phyloP scores from a whole-genome alignment of 257 asterid genomes.

The Phtheirospermum japonicum region DNA sequence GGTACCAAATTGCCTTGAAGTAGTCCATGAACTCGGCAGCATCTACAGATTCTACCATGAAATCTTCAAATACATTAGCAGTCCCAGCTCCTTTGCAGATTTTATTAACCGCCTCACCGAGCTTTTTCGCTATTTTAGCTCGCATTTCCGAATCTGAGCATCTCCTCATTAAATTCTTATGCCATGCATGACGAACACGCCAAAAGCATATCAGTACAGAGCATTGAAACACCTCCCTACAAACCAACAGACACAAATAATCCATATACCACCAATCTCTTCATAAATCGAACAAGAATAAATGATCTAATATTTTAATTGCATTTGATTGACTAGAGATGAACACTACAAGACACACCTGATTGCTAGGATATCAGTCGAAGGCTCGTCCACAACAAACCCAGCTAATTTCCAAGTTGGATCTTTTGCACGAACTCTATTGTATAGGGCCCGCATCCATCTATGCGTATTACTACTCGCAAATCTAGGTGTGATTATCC shows the following conservation, averaged over 20 bases:
- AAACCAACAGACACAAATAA: slow-evolving; percentile 21
- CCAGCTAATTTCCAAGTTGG: slow-evolving; percentile 98
- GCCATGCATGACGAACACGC: slow-evolving; percentile 97
- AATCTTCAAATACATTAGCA: slow-evolving; percentile 45
- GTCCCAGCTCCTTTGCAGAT: slow-evolving; percentile 57
- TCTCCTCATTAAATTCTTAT: slow-evolving; percentile 65
- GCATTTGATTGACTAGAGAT: neutral
- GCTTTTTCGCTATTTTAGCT: slow-evolving; percentile 52
- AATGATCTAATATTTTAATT: neutral
- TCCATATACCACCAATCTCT: slow-evolving; percentile 27
- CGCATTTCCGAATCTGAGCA: slow-evolving; percentile 55
- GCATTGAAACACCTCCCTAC: slow-evolving; percentile 85
- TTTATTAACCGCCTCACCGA: slow-evolving; percentile 49
- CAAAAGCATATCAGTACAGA: slow-evolving; percentile 85
- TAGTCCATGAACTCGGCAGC: slow-evolving; percentile 76
- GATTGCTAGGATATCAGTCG: slow-evolving; percentile 61
- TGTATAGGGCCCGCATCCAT: slow-evolving; percentile 92
- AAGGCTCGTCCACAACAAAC: slow-evolving; percentile 84
- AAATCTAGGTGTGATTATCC: slow-evolving; percentile 76
- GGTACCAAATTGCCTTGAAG: slow-evolving; percentile 86
- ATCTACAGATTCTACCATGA: slow-evolving; percentile 50
- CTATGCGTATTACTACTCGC: slow-evolving; percentile 58
- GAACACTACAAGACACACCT: slow-evolving; percentile 33
- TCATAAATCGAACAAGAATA: neutral
- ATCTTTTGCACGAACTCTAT: slow-evolving; percentile 81